Evolutionary conservation across 108 stramenopile species (phyloP).

Genomic region (Aurantiochytrium sp.): DNA sequence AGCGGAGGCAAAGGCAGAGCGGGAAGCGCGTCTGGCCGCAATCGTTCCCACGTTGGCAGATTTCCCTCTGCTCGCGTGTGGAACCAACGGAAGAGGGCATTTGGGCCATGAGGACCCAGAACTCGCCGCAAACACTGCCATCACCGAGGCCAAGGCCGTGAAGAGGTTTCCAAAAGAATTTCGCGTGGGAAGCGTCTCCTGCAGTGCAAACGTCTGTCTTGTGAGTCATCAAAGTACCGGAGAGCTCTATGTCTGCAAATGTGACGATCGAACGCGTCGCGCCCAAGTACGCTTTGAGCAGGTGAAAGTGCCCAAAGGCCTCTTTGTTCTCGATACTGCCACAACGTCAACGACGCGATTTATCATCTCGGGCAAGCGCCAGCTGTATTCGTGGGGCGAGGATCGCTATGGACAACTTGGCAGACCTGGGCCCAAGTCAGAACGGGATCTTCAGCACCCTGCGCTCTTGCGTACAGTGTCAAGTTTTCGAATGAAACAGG

Average conservation of each 20-base stretch:
- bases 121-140: neutral
- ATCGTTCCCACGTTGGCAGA: neutral
- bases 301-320: neutral
- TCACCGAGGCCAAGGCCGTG: neutral
- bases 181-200: neutral
- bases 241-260: neutral
- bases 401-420: neutral
- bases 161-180: neutral
- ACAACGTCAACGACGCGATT: neutral
- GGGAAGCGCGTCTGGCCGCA: too few relatives aligned
- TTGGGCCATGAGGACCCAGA: neutral
- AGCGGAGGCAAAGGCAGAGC: too few relatives aligned
- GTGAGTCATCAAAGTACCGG: neutral
- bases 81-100: neutral
- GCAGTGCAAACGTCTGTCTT: neutral
- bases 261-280: neutral
- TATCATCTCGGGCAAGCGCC: neutral
- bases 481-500: neutral
- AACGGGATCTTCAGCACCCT: neutral
- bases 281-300: neutral
- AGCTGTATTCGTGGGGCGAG: neutral
- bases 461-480: neutral
- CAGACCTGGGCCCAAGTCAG: neutral
- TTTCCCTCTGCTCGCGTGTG: neutral
- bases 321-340: neutral